A percentile compares a stretch with the other conserved stretches of the same genome.
These are phyloP conservation scores for Ambrosiella xylebori DNA, from an alignment of 2,329 filamentous ascomycete species.

Conservation along the genomic window DNA sequence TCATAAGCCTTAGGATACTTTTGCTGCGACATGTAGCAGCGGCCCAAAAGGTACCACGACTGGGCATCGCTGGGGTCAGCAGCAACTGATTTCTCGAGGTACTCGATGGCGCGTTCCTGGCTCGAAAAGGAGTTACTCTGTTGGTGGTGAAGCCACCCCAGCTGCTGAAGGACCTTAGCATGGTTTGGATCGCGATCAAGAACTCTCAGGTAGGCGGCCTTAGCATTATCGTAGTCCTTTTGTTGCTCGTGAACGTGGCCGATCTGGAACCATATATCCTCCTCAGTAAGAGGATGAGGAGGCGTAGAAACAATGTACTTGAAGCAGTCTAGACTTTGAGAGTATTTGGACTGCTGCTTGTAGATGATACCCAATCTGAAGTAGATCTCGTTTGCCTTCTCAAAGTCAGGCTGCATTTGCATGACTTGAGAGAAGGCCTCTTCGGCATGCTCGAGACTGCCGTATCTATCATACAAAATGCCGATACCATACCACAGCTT, in stretches of 20 bases:
- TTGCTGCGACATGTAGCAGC: constrained; percentile 98
- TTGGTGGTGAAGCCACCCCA: constrained; percentile 95
- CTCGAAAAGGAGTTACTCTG: constrained; percentile 81
- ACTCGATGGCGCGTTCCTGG: constrained; percentile 93
- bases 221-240: constrained; percentile 95
- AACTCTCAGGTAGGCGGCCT: constrained; percentile 80
- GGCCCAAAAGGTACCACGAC: constrained; percentile 94
- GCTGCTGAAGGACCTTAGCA: constrained; percentile 92
- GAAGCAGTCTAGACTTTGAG: constrained; percentile 89
- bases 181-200: constrained; percentile 90
- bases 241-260: constrained; percentile 97
- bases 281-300: constrained; percentile 79
- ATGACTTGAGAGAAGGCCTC: constrained; percentile 98
- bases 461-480: constrained; percentile 91
- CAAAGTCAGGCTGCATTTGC: constrained; percentile 93
- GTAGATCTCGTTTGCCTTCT: constrained; percentile 98
- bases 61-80: constrained; percentile 90
- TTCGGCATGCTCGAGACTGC: constrained; percentile 89
- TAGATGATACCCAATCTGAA: constrained; percentile 99
- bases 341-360: constrained; percentile 92
- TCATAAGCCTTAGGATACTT: constrained; percentile 98
- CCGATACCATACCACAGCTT: constrained; percentile 98
- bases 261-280: constrained; percentile 99
- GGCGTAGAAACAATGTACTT: constrained; percentile 93
- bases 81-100: constrained; percentile 87